phyloP scores from a whole-genome alignment of 441 rosid genomes.

The Populus hybrid region DNA sequence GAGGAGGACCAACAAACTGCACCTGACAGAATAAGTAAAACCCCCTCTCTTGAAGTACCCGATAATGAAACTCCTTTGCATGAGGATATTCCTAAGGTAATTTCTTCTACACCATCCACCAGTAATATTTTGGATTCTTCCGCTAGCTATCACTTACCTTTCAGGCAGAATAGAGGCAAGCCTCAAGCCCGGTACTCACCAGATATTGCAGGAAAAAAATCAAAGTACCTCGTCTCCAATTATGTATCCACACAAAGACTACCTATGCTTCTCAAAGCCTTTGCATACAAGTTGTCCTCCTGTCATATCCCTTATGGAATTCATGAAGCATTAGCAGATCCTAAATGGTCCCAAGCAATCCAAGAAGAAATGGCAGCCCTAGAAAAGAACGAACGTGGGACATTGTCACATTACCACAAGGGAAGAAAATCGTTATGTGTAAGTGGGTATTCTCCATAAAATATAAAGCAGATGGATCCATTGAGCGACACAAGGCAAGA shows the following conservation, averaged over 20 bases:
- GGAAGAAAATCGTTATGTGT: not conserved
- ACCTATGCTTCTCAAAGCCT: rapidly evolving
- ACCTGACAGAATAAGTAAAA: too few relatives aligned
- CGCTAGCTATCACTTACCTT: not conserved
- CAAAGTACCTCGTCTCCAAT: not conserved
- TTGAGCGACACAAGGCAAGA: too few relatives aligned
- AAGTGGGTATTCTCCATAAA: not conserved
- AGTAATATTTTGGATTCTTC: not conserved
- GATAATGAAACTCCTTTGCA: not conserved
- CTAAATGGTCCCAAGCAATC: not conserved
- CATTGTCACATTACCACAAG: not conserved
- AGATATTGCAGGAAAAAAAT: too few relatives aligned
- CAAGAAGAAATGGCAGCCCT: not conserved
- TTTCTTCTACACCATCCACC: too few relatives aligned
- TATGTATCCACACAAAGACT: not conserved
- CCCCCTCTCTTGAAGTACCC: too few relatives aligned
- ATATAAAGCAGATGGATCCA: not conserved
- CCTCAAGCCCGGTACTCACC: not conserved
- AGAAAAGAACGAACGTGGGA: not conserved
- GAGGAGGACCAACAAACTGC: too few relatives aligned
- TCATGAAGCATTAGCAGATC: not conserved
- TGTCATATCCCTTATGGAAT: not conserved
- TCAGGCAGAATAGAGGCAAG: not conserved
- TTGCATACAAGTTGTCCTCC: not conserved
- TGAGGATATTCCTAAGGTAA: not conserved